Percentiles rank a stretch among this genome's conserved stretches.
These are phyloP conservation scores for Tolypocladium pustulatum DNA, from an alignment of 2,329 filamentous ascomycete genomes.

Conservation along the genomic window DNA sequence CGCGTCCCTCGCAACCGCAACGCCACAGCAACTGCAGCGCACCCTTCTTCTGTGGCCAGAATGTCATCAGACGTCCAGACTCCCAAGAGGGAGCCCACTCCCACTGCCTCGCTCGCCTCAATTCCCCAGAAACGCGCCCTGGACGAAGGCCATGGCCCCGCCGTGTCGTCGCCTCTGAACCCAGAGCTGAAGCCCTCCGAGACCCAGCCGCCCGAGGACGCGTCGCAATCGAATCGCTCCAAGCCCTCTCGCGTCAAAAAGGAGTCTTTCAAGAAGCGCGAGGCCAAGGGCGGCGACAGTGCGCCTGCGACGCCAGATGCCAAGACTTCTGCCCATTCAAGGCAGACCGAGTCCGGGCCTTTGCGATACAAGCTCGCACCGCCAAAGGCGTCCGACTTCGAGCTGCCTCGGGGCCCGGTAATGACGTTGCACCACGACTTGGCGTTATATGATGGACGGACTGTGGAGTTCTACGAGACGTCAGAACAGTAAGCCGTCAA, in stretches of 20 bases:
- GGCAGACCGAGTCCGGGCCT: conserved; percentile 37
- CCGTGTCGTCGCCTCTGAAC: conserved; percentile 66
- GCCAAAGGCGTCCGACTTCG: conserved; percentile 52
- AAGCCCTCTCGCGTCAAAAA: conserved; percentile 47
- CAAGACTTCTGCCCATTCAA: conserved; percentile 27
- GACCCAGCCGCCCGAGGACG: conserved; percentile 33
- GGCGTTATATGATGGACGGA: conserved; percentile 40
- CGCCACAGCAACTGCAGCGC: background rate
- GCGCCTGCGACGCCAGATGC: conserved; percentile 47
- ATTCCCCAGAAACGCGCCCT: conserved; percentile 56
- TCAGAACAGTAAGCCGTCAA: conserved; percentile 47
- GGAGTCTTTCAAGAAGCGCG: conserved; percentile 58
- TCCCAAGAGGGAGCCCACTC: conserved; percentile 30
- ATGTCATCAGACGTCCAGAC: conserved; percentile 26
- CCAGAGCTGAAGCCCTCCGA: conserved; percentile 42
- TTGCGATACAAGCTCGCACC: conserved; percentile 54
- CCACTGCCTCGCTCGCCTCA: conserved; percentile 29
- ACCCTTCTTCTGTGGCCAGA: background rate
- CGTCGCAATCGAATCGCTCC: conserved; percentile 19
- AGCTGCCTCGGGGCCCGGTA: conserved; percentile 45
- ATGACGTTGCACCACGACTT: conserved; percentile 38
- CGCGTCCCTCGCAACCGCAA: background rate
- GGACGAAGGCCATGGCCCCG: conserved; percentile 60
- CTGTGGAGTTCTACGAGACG: conserved; percentile 50
- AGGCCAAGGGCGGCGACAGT: conserved; percentile 47